Percentiles rank a stretch among this genome's conserved stretches.
These are phyloP conservation scores for Camellia granthamiana DNA, from an alignment of 148 eudicot genomes.

Conservation along the genomic window DNA sequence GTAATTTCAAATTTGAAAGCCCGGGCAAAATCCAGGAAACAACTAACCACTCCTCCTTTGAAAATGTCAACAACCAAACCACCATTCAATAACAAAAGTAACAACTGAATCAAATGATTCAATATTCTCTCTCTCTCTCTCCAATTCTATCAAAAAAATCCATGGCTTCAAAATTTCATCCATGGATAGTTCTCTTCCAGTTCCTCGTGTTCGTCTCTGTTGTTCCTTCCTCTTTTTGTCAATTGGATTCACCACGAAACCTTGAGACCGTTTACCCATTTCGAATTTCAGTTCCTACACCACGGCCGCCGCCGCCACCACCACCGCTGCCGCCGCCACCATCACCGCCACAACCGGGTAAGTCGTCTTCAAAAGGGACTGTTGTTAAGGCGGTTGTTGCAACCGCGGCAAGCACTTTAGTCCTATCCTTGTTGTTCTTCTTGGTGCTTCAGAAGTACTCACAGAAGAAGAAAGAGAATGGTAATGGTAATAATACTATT, in stretches of 20 bases:
- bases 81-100: slow-evolving; percentile 13
- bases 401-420: slow-evolving; percentile 61
- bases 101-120: slow-evolving; percentile 8
- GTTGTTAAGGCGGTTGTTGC: slow-evolving; percentile 58
- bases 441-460: slow-evolving; percentile 33
- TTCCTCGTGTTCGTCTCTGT: slow-evolving; percentile 28
- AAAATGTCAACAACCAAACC: slow-evolving; percentile 30
- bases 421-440: slow-evolving; percentile 51
- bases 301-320: slow-evolving; percentile 19
- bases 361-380: slow-evolving; percentile 33
- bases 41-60: slow-evolving; percentile 29
- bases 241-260: slow-evolving; percentile 47
- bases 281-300: slow-evolving; percentile 14
- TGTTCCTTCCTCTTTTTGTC: slow-evolving; percentile 30
- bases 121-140: slow-evolving; percentile 9
- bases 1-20: slow-evolving; percentile 18
- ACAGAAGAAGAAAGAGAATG: slow-evolving; percentile 19
- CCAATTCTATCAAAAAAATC: background rate
- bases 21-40: slow-evolving; percentile 5
- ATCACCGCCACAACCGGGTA: slow-evolving; percentile 16
- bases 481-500: background rate
- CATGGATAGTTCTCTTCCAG: slow-evolving; percentile 15
- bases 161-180: slow-evolving; percentile 24
- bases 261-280: slow-evolving; percentile 54
- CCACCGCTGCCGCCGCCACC: background rate